These are phyloP conservation scores for Yamadazyma oceani DNA, from an alignment of 1,139 yeast genomes.

Conservation along the genomic window DNA sequence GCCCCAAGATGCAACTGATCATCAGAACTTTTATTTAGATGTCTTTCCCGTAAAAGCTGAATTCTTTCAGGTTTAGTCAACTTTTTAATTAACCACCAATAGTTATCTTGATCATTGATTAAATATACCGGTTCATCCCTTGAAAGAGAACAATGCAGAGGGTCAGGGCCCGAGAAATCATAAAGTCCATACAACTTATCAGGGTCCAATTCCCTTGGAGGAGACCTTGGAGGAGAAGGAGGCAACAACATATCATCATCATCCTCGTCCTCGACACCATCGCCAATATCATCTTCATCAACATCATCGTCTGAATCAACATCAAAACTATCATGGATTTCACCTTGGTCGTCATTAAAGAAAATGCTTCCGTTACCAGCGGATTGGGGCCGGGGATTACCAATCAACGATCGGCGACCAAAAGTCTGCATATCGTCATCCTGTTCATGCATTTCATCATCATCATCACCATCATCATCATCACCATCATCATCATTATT, in stretches of 20 bases:
- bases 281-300: conserved; percentile 17
- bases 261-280: conserved; percentile 20
- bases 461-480: not conserved
- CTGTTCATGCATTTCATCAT: conserved; percentile 3
- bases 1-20: not conserved
- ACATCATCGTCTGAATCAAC: conserved; percentile 14
- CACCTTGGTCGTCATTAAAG: conserved; percentile 10
- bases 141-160: conserved; percentile 79
- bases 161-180: conserved; percentile 89
- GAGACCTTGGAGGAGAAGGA: conserved; percentile 74
- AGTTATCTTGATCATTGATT: conserved; percentile 84
- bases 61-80: conserved; percentile 44
- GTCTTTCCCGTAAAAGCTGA: conserved; percentile 13
- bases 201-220: conserved; percentile 83
- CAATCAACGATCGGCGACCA: conserved; percentile 1
- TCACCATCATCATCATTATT: not conserved
- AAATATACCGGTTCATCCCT: conserved; percentile 83
- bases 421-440: conserved; percentile 1
- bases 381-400: not conserved
- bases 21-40: conserved; percentile 12
- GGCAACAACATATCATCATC: conserved; percentile 31
- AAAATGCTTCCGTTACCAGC: conserved; percentile 12
- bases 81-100: conserved; percentile 94
- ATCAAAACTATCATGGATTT: conserved; percentile 11
- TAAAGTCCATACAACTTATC: conserved; percentile 82